Conservation (phyloP, 2,329 filamentous ascomycete genomes). For the Sclerotinia borealis region DNA sequence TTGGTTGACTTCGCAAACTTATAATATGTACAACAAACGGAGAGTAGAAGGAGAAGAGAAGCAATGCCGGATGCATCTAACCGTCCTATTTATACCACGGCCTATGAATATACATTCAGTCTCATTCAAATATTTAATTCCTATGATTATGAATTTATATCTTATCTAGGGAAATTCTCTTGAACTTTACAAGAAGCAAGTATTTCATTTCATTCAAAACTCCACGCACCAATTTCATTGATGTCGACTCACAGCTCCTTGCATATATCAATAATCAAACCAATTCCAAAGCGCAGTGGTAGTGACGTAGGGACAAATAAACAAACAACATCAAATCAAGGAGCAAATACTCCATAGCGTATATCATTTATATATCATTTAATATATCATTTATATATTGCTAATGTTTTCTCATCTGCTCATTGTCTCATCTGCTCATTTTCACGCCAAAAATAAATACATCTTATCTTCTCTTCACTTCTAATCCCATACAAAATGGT, state of each 20-base stretch:
- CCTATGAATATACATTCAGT: too few relatives aligned
- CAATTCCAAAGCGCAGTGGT: neutral
- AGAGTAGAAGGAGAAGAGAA: neutral
- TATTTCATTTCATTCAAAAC: neutral
- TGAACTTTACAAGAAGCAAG: neutral
- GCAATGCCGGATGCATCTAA: neutral
- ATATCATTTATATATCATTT: neutral
- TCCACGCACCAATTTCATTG: neutral
- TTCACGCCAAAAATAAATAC: neutral
- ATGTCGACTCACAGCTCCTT: too few relatives aligned
- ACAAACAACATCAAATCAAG: neutral
- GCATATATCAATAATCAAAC: too few relatives aligned
- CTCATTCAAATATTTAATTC: neutral
- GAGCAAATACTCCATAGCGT: slow-evolving; percentile 2
- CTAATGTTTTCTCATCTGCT: neutral
- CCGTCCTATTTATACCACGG: neutral
- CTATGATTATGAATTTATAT: neutral
- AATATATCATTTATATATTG: neutral
- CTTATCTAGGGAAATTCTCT: too few relatives aligned
- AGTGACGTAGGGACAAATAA: slow-evolving; percentile 1
- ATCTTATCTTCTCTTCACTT: neutral
- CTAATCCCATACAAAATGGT: slow-evolving; percentile 17
- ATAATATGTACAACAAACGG: neutral
- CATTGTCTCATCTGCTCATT: neutral
- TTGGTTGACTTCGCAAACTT: slow-evolving; percentile 38